Conservation (phyloP, 805 yeast species). For the Saccharomycopsis oosterbeekiorum region DNA sequence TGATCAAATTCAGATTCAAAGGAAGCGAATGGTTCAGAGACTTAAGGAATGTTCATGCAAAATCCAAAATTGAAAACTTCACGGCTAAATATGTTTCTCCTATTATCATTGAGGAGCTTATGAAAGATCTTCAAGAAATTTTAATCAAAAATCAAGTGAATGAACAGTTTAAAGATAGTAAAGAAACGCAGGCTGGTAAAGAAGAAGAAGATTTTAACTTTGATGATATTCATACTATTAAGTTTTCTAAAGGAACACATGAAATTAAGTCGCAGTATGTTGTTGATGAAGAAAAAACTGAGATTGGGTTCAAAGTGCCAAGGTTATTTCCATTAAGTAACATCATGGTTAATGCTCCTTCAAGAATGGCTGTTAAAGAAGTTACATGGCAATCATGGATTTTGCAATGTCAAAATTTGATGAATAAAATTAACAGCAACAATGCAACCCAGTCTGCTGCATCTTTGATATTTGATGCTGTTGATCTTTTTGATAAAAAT, state of each 20-base stretch:
- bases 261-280: slow-evolving; percentile 66
- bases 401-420: slow-evolving; percentile 74
- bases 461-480: slow-evolving; percentile 42
- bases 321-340: slow-evolving; percentile 66
- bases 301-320: slow-evolving; percentile 68
- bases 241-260: slow-evolving; percentile 47
- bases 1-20: slow-evolving; percentile 44
- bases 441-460: slow-evolving; percentile 35
- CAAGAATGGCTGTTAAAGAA: slow-evolving; percentile 81
- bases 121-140: slow-evolving; percentile 39
- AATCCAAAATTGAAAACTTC: slow-evolving; percentile 50
- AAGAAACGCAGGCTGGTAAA: background rate
- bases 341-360: slow-evolving; percentile 66
- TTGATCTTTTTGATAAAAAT: slow-evolving; percentile 60
- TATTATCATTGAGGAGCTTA: slow-evolving; percentile 44
- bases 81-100: slow-evolving; percentile 58
- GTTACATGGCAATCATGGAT: slow-evolving; percentile 94
- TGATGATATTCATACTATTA: slow-evolving; percentile 45
- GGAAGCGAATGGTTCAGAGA: slow-evolving; percentile 63
- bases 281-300: slow-evolving; percentile 83
- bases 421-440: slow-evolving; percentile 38
- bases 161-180: background rate
- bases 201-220: slow-evolving; percentile 15
- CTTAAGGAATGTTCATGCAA: slow-evolving; percentile 57
- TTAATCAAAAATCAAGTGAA: slow-evolving; percentile 25